Base-by-base conservation (phyloP, 352 stramenopile species). In the Phytophthora podocarpi region DNA sequence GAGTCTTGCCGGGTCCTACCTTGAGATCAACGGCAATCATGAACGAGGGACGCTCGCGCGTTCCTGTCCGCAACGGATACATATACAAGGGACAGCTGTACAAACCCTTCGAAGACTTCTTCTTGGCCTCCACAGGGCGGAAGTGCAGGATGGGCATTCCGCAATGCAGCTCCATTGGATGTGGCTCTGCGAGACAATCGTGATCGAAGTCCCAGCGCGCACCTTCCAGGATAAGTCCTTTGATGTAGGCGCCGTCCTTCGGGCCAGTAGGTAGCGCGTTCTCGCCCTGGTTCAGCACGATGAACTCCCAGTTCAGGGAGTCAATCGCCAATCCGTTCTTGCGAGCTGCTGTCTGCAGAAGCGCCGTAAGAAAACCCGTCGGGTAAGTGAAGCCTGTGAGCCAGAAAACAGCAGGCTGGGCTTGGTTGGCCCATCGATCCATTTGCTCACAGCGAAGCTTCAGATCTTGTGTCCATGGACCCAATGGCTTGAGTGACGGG, bases 11-110 rank as follows among this genome's bases (percentile, higher is more conserved):
- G 2, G 83, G 54, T 1, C 96, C 96, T 9, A 78, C 78, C 57
- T 97, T 97, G 23, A 99, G 82, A 51, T 98, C 90, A 3, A 98
- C 93, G 5, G 87, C 79, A 63, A 97, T 96, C 73, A 98, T 96
- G 66, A 98, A 99, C 13, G 87, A 97, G 27, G 96, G 95, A 21
- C 96, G 85, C 64, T 99, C 95, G 20, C 93, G 82, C 9, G 93
- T 98, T 21, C 96, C 96, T 0, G 95, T 98, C 16, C 96, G 87
- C n/a, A 98, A 72, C 16, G 96, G 96, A 42, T 99, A 99, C 71
- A 99, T 89, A 67, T 99, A 99, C 26, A 98, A 67, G 3, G 96
- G 96, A 41, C 96, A 99, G 51, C 75, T 89, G 63, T 99, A 99
- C 31, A 97, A 72, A 0, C 89, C 91, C 51, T 98, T 98, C 40